Percentiles rank a stretch among this genome's conserved stretches.
phyloP scores from a whole-genome alignment of 164 flowering plant genomes.

The Hamamelis virginiana region DNA sequence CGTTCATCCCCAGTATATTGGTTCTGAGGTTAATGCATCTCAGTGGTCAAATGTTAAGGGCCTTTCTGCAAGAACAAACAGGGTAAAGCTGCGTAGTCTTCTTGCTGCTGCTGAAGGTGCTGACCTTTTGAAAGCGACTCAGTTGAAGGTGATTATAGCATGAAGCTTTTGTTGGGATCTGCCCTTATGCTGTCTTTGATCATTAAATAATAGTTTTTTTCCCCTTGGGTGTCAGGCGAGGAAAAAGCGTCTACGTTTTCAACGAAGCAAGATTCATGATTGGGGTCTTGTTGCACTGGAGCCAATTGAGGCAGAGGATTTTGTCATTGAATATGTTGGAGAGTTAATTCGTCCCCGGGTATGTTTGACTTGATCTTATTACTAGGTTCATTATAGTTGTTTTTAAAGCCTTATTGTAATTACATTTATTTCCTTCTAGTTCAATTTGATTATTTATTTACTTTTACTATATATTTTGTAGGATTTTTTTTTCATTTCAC shows the following conservation, averaged over 20 bases:
- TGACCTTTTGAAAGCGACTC: constrained; percentile 85
- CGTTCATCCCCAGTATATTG: constrained; percentile 24
- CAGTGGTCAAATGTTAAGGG: constrained; percentile 61
- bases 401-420: not conserved
- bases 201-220: constrained; percentile 7
- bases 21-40: constrained; percentile 37
- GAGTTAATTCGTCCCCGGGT: constrained; percentile 91
- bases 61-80: constrained; percentile 92
- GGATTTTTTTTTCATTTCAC: not conserved
- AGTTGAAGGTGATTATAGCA: constrained; percentile 65
- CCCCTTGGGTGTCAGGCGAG: constrained; percentile 63
- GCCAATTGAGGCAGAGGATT: constrained; percentile 96
- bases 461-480: not conserved
- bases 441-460: not conserved
- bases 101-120: constrained; percentile 98
- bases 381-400: not conserved
- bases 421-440: not conserved
- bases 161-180: not conserved
- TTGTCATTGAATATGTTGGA: constrained; percentile 98
- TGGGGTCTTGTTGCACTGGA: constrained; percentile 98
- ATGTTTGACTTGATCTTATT: constrained; percentile 17
- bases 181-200: not conserved
- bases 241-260: constrained; percentile 90
- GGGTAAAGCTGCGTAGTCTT: constrained; percentile 89
- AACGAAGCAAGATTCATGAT: constrained; percentile 96